These are phyloP conservation scores for Mrakia frigida DNA, from an alignment of 768 basidiomycete genomes.

Conservation along the genomic window DNA sequence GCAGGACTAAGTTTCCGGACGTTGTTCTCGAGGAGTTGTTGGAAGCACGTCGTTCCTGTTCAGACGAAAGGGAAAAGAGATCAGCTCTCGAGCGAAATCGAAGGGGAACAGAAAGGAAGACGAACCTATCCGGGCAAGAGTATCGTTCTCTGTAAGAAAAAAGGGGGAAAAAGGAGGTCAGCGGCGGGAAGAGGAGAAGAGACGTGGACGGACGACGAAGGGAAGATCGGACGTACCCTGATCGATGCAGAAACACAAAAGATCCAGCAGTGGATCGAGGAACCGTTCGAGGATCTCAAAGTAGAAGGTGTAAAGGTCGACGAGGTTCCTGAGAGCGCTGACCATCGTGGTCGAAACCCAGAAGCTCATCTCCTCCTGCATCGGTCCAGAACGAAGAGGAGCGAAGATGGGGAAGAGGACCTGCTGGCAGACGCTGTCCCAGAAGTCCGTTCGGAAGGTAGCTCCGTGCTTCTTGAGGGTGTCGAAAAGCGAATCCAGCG, in stretches of 20 bases:
- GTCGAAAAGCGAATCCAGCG: conserved; percentile 90
- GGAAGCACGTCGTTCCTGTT: conserved; percentile 79
- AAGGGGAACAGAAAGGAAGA: background rate
- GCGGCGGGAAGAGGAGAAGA: too few relatives aligned
- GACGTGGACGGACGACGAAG: background rate
- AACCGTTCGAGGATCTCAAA: conserved; percentile 85
- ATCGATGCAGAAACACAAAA: conserved; percentile 93
- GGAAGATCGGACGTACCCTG: conserved; percentile 62
- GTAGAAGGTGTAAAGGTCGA: conserved; percentile 92
- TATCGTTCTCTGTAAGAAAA: conserved; percentile 76
- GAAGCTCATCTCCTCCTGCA: conserved; percentile 98
- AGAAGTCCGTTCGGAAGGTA: conserved; percentile 83
- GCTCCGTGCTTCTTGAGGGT: conserved; percentile 86
- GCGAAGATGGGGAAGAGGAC: conserved; percentile 97
- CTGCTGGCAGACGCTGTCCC: conserved; percentile 96
- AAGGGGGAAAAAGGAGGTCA: background rate
- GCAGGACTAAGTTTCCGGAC: conserved; percentile 73
- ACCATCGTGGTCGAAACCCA: conserved; percentile 99
- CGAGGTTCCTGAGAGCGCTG: conserved; percentile 87
- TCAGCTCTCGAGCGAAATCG: background rate
- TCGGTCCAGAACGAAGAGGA: conserved; percentile 88
- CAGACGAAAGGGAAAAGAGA: background rate
- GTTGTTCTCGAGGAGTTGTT: conserved; percentile 90
- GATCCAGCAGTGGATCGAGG: conserved; percentile 86
- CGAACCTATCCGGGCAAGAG: conserved; percentile 76